Base-by-base conservation (phyloP, 352 stramenopile species). In the Pythium biforme region DNA sequence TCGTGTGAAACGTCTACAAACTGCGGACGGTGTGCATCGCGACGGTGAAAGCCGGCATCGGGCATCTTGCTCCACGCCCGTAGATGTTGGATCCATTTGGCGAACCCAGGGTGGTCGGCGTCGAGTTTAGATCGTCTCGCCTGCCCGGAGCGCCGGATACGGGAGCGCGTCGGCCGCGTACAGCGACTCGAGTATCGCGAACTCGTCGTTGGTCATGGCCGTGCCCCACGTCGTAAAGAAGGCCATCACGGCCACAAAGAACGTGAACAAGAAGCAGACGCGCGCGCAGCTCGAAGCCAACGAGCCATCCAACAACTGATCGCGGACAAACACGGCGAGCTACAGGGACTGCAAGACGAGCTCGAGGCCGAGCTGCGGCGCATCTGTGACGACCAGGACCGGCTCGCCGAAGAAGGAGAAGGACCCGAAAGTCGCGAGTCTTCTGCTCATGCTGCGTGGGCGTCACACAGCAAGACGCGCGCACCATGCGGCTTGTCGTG, bases 221-320 rank as follows among this genome's bases (percentile, higher is more conserved):
- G 22, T 11, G 1, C 58, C 9, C 37, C 55, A 45, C 41, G 40
- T 61, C 27, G 51, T 57, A 23, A 58, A 48, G 34, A 58, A 58
- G 23, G 55, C 19, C 27, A 43, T 33, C 41, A 61, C 26, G 26
- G 25, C 11, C 9, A 43, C 37, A 4, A 14, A 19, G 37, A 20
- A 17, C 10, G 52, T 83, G 2, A 63, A 73, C 33, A 77, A 86
- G 31, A 66, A 88, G 37, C 70, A 76, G 9, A 69, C 71, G 17
- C 63, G 75, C 14, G 54, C 88, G 20, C 72, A 81, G 29, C 62
- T 90, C 10, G 77, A 90, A 43, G 60, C 69, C 10, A 66, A 85
- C 25, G 77, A 85, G 51, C 81, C 6, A 66, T 77, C 29, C 62
- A 54, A 46, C 66, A 83, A 43, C 64, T 90, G 4, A 27, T 68